phyloP scores from a whole-genome alignment of 2,329 filamentous ascomycete genomes.

The Penicillium sp. region DNA sequence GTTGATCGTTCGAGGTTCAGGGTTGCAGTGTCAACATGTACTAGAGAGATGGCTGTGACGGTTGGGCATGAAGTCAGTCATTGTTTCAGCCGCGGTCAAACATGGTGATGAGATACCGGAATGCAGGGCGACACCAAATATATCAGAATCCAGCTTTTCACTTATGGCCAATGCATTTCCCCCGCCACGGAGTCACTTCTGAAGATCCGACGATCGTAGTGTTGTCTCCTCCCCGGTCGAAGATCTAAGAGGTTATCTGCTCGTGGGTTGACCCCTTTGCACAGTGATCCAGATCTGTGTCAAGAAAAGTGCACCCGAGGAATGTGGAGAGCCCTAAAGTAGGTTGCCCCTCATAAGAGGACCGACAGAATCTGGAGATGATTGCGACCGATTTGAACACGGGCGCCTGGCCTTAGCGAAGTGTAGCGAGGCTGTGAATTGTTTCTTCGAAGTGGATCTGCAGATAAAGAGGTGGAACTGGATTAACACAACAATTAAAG shows the following conservation, averaged over 20 bases:
- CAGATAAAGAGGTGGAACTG: not conserved
- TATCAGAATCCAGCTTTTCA: not conserved
- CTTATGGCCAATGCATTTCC: not conserved
- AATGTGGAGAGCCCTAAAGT: not conserved
- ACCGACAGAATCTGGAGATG: not conserved
- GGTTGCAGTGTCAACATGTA: not conserved
- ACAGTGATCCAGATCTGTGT: not conserved
- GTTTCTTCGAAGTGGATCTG: not conserved
- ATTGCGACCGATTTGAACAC: not conserved
- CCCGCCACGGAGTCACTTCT: not conserved
- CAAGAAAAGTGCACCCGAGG: not conserved
- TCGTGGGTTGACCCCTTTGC: not conserved
- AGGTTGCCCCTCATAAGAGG: not conserved
- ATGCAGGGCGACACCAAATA: constrained; percentile 6
- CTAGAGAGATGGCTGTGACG: not conserved
- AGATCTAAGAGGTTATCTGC: not conserved
- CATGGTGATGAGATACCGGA: constrained; percentile 10
- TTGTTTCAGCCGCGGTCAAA: not conserved
- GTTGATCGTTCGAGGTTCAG: not conserved
- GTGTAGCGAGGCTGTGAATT: not conserved
- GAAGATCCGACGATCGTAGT: not conserved
- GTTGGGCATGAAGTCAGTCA: constrained; percentile 5
- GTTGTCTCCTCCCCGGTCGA: not conserved
- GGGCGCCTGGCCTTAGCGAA: not conserved
- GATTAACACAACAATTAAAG: not conserved